Base-by-base conservation (phyloP, 257 asterid genomes). In the Fraxinus cuspidata region DNA sequence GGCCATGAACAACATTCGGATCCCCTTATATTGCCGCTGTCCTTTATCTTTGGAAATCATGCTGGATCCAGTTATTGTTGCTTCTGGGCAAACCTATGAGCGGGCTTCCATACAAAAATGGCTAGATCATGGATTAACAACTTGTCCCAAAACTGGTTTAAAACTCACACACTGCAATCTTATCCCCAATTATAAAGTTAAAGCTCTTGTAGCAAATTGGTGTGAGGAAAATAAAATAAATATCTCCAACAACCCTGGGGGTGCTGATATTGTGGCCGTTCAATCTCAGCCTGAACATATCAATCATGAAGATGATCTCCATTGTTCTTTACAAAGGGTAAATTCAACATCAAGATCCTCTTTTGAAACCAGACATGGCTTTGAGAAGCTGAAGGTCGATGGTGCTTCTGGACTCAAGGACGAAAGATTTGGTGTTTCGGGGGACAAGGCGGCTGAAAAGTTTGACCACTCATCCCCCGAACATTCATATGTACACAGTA, bases 51-150 rank as follows among this genome's bases (percentile, higher is more conserved):
- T 90, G 83, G 96, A 87, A 77, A 82, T 93, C 78, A 92, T 96
- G 98, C 73, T 71, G 73, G 97, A 96, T 72, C 99, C 99, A 1
- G 99, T 96, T 53, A 93, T 89, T 73, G 89, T 96, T 84, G 92
- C 97, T 80, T 96, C 99, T 1, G 99, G 99, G 71, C 95, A 92
- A 84, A 96, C 98, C 28, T 96, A 84, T 56, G 97, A 96, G 81
- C 90, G 90, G 81, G 77, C 89, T 29, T 87, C 94, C 71, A 91
- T 93, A 78, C 86, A 87, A 80, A 96, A 87, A 88, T 93, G 98
- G 99, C 79, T 96, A 80, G 97, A 90, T 83, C 80, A 90, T 60
- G 97, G 97, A 68, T 77, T 95, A 42, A 87, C 71, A 78, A 81
- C 80, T 66, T 95, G 98, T 88, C 99, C 99, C 9, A 83, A 84